phyloP scores from a whole-genome alignment of 768 basidiomycete species.

The Phaeotremella fagi region DNA sequence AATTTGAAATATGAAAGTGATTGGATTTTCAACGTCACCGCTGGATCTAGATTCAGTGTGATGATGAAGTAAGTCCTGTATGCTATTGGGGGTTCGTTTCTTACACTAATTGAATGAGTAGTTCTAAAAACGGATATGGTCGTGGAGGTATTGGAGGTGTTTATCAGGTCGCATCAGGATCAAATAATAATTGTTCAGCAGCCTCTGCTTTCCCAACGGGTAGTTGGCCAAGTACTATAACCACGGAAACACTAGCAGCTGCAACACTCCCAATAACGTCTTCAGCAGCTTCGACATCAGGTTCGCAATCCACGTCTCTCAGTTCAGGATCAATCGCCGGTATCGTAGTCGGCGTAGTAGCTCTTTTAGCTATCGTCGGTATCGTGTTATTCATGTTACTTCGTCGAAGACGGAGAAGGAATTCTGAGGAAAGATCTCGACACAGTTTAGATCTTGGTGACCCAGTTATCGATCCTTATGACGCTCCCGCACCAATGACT shows the following conservation, averaged over 20 bases:
- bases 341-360: slow-evolving; percentile 29
- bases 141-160: slow-evolving; percentile 32
- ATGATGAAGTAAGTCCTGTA: slow-evolving; percentile 39
- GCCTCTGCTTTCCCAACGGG: slow-evolving; percentile 10
- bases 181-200: slow-evolving; percentile 13
- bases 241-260: slow-evolving; percentile 21
- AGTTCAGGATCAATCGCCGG: slow-evolving; percentile 31
- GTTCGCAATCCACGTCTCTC: neutral
- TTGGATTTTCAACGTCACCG: slow-evolving; percentile 34
- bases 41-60: slow-evolving; percentile 30
- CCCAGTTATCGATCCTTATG: neutral
- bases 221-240: slow-evolving; percentile 25
- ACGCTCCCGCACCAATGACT: slow-evolving; percentile 9
- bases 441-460: slow-evolving; percentile 9
- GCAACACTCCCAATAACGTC: slow-evolving; percentile 16
- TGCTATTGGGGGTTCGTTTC: neutral
- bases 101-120: neutral
- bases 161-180: slow-evolving; percentile 24
- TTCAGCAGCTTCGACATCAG: neutral
- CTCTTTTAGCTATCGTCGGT: slow-evolving; percentile 10
- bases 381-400: slow-evolving; percentile 11
- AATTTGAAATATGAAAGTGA: slow-evolving; percentile 6
- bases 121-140: slow-evolving; percentile 26
- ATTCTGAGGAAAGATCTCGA: neutral
- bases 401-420: slow-evolving; percentile 12